Base-by-base conservation (phyloP, 1,284 basidiomycete genomes). In the Ceratobasidium sp. region DNA sequence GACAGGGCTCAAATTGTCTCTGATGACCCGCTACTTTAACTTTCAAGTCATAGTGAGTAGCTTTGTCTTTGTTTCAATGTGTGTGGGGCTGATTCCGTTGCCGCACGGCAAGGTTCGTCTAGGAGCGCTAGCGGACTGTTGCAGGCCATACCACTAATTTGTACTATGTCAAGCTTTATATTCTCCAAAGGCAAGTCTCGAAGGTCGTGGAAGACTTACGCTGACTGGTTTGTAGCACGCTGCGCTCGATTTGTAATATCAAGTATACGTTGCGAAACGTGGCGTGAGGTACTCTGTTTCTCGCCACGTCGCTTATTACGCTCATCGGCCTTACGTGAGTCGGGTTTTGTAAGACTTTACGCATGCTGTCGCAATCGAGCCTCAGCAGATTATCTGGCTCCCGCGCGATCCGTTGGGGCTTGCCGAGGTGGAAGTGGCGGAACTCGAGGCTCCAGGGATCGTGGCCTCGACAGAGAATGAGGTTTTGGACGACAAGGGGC, bases 281-380 rank as follows among this genome's bases (percentile, higher is more conserved):
- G 0, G 87, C 90, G 0, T 99, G 95, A 94, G 97, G 97, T 16
- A 96, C 96, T 0, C 84, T 93, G 0, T 97, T 95, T 88, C 87
- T 87, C 0, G 83, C 82, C n/a, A 69, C 79, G 77, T 44, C 64
- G 57, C 27, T 79, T 23, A 60, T 79, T n/a, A 77, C 81, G 67
- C 82, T 83, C 30, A 82, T 82, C 68, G 81, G 80, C 6, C 73
- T 82, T 57, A 52, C 60, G 27, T 52, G 50, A 46, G 48, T 46
- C 44, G 2, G 3, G 33, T 12, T 57, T 44, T 23, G 30, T 38
- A 85, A 79, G 60, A 64, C 38, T 64, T 44, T 44, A 64, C 60
- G 6, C 60, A 64, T 23, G 38, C 60, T 18, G 94, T 94, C 8
- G 87, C 90, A 14, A 90, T 91, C 71, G 88, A 92, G 69, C 90